Conservation (phyloP, 106 monocot species). For the Apostasia shenzhenica region DNA sequence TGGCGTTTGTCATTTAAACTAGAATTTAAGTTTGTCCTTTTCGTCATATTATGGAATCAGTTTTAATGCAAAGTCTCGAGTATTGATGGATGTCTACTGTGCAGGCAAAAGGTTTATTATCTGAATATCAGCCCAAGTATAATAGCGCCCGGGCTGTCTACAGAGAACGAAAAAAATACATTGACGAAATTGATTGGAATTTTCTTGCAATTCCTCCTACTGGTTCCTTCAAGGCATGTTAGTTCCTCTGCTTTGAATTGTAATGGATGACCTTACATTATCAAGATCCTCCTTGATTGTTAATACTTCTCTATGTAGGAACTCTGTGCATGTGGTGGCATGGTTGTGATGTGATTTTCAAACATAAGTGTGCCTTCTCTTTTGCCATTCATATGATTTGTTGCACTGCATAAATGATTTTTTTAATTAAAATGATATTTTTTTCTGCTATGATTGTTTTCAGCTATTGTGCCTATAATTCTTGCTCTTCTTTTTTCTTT, state of each 20-base stretch:
- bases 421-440: too few relatives aligned
- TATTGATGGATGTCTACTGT: conserved; percentile 9
- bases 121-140: conserved; percentile 94
- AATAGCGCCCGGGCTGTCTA: conserved; percentile 97
- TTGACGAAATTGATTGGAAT: conserved; percentile 99
- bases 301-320: not conserved
- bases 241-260: not conserved
- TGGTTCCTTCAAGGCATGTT: conserved; percentile 68
- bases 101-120: conserved; percentile 90
- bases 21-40: not conserved
- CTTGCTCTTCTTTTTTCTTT: too few relatives aligned
- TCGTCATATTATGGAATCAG: not conserved
- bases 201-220: conserved; percentile 89
- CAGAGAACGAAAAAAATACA: conserved; percentile 80
- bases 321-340: too few relatives aligned
- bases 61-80: not conserved
- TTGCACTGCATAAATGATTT: too few relatives aligned
- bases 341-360: too few relatives aligned
- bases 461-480: too few relatives aligned
- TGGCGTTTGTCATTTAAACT: not conserved
- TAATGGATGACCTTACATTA: not conserved
- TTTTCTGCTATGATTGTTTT: too few relatives aligned
- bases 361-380: too few relatives aligned
- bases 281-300: not conserved
- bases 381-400: too few relatives aligned